A percentile compares a stretch with the other conserved stretches of the same genome.
Evolutionary conservation across 2,329 filamentous ascomycete genomes (phyloP).

Genomic region (Chaetomiaceae sp.): DNA sequence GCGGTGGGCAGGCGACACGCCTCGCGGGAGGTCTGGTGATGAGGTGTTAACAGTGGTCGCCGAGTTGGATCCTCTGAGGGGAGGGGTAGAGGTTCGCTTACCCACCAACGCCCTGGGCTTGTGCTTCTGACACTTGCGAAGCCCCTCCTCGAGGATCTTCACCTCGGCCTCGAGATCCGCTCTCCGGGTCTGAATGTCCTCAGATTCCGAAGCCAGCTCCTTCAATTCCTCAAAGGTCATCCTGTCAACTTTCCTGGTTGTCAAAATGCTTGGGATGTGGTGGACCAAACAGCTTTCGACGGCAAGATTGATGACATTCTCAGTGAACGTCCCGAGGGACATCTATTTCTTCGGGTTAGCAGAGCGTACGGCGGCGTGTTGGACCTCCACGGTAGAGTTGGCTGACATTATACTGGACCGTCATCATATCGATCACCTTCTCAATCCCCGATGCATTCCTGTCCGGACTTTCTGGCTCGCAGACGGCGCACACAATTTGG

Average conservation of each 20-base stretch:
- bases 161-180: constrained; percentile 12
- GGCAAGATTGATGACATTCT: constrained; percentile 43
- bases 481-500: neutral
- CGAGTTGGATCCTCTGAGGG: no score
- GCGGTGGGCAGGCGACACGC: no score
- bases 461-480: neutral
- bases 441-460: constrained; percentile 31
- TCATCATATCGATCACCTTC: constrained; percentile 33
- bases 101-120: no score
- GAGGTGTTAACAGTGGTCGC: no score
- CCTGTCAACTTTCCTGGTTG: constrained; percentile 29
- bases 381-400: no score
- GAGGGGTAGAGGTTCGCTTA: no score
- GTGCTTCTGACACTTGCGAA: constrained; percentile 20
- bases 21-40: no score
- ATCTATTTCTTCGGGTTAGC: constrained; percentile 28
- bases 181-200: constrained; percentile 19
- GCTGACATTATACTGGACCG: constrained; percentile 12
- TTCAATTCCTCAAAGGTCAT: constrained; percentile 30
- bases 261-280: constrained; percentile 37
- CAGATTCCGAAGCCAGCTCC: constrained; percentile 30
- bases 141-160: constrained; percentile 16
- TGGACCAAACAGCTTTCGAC: constrained; percentile 43
- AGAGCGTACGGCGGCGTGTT: neutral
- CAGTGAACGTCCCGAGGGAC: constrained; percentile 38